Evolutionary conservation across 805 yeast species (phyloP), one percentile per base, ranked within the genome.

Genomic region (Wickerhamomyces queroliae): DNA sequence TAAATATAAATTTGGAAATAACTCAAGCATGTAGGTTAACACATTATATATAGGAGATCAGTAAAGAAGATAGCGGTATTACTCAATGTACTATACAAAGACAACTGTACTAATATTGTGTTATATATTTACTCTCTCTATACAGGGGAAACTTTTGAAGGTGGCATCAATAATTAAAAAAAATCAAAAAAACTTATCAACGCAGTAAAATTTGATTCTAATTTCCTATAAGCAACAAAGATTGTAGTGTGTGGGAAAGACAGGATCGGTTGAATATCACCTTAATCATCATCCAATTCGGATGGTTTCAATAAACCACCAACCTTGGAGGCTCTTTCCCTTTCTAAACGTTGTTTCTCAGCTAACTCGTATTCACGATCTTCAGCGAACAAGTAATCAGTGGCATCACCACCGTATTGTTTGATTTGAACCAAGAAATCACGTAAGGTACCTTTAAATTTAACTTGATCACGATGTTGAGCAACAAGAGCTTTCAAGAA

Each of bases 371-470:
- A 69, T 61, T 88, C 95, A 58, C 80, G 84, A 58, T 91, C 99
- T 56, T 93, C 98, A 10, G 95, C 95, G 64, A 82, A 91, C 59
- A 91, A 70, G 60, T 93, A 93, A 60, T 90, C 97, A 18, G 96
- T 88, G 41, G 95, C 80, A 60, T 87, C 95, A 23, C 98, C 98
- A 44, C 98, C 99, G 56, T 76, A 78, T 64, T 91, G 95, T 65
- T 89, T 90, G 62, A 91, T 86, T 68, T 93, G 98, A 32, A 93
- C 95, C 60, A 93, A 74, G 76, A 93, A 93, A 65, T 93, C 99
- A 64, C 98, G 82, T 52, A 93, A 70, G 10, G 84, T 82, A 38
- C 87, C 87, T 63, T 79, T 81, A 69, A 93, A 93, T 58, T 78
- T 83, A 46, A 62, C 59, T 44, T 80, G 80, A 53, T 87, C 93